These are phyloP conservation scores for Lizanozyma gosingica DNA, from an alignment of 1,139 yeast genomes.

Conservation along the genomic window DNA sequence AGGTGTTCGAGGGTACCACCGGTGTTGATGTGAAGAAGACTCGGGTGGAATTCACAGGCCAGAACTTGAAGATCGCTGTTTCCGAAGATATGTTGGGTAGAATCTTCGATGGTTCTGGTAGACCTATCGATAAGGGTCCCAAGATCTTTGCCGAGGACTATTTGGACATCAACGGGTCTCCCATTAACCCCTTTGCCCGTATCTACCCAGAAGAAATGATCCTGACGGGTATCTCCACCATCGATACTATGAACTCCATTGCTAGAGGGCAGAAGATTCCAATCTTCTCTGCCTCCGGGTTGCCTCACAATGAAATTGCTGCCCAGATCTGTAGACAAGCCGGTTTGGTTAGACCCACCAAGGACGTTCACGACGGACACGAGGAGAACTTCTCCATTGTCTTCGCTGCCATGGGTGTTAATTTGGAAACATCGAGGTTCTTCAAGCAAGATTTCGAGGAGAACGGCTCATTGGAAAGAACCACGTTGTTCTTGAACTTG, in stretches of 20 bases:
- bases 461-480: slow-evolving; percentile 96
- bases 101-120: slow-evolving; percentile 97
- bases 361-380: slow-evolving; percentile 99
- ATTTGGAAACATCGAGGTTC: slow-evolving; percentile 83
- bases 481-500: slow-evolving; percentile 89
- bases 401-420: slow-evolving; percentile 98
- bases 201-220: slow-evolving; percentile 99
- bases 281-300: slow-evolving; percentile 96
- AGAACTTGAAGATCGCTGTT: slow-evolving; percentile 85
- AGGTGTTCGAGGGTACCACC: slow-evolving; percentile 96
- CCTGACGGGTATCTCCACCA: slow-evolving; percentile 96
- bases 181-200: slow-evolving; percentile 96
- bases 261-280: slow-evolving; percentile 99
- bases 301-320: slow-evolving; percentile 98
- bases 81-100: slow-evolving; percentile 97
- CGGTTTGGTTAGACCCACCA: slow-evolving; percentile 96
- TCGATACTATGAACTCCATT: slow-evolving; percentile 98
- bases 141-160: slow-evolving; percentile 97
- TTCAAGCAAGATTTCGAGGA: slow-evolving; percentile 99
- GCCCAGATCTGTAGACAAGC: slow-evolving; percentile 99
- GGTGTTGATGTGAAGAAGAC: slow-evolving; percentile 98
- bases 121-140: slow-evolving; percentile 98
- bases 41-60: slow-evolving; percentile 93
- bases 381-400: slow-evolving; percentile 98
- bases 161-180: slow-evolving; percentile 96